Evolutionary conservation across 2,329 filamentous ascomycete species (phyloP), one percentile per base, ranked within the genome.

Genomic region (Whalleya microplaca): DNA sequence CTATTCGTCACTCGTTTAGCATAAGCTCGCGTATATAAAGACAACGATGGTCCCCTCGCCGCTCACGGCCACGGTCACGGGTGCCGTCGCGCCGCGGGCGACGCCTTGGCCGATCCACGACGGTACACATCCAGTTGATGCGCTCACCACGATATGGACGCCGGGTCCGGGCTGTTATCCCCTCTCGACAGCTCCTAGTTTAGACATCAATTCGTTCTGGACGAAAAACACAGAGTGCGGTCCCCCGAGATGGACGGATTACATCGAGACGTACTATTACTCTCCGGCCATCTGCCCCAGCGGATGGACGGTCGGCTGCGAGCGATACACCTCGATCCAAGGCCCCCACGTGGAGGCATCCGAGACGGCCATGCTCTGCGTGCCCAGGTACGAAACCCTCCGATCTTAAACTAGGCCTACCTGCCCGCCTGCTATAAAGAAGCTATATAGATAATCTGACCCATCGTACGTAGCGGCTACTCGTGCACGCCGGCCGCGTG

Each of bases 321-420:
- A 61, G 23, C 62, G 66, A 44, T 59, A 60, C 23, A 40, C 63
- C 6, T 51, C 51, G 3, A 51, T 51, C 9, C 65, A 67, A 45
- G 65, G 61, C 2, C 66, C 65, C 20, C 37, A 52, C 9, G 61
- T 67, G 20, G 49, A 61, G 19, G 51, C 32, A 40, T 64, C 61
- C 6, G 65, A 69, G 53, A 66, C 65, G 3, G 66, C 65, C 8
- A 61, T 62, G 41, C 66, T 67, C 46, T 67, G 66, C 20, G 55
- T 66, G n/a, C 40, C 56, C 41, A 62, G 56, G 59, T 59, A 53
- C n/a, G n/a, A n/a, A n/a, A n/a, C n/a, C n/a, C n/a, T n/a, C n/a
- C n/a, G n/a, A n/a, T n/a, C n/a, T n/a, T n/a, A n/a, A n/a, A n/a
- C n/a, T n/a, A n/a, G n/a, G n/a, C n/a, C n/a, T n/a, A n/a, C n/a